A percentile compares a stretch with the other conserved stretches of the same genome.
phyloP scores from a whole-genome alignment of 805 yeast genomes.

The Hanseniaspora clermontiae region DNA sequence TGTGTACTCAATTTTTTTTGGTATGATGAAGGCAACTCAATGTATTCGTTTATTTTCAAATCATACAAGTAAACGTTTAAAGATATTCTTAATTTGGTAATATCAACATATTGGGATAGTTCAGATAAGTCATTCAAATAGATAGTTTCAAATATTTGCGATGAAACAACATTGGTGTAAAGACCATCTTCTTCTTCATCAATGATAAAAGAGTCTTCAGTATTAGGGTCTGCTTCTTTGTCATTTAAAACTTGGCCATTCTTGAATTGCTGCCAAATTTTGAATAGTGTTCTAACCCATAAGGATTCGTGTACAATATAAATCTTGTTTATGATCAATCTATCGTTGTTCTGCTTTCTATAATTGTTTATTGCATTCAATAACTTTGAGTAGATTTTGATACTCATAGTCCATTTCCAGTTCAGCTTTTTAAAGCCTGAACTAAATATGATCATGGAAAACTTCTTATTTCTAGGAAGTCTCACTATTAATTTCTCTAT shows the following conservation, averaged over 20 bases:
- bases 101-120: constrained; percentile 51
- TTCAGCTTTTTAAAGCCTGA: constrained; percentile 54
- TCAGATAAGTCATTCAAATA: constrained; percentile 42
- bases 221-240: background rate
- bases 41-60: constrained; percentile 37
- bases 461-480: constrained; percentile 47
- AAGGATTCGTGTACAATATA: constrained; percentile 84
- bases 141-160: constrained; percentile 19
- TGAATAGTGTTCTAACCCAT: constrained; percentile 68
- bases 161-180: background rate
- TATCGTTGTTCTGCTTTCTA: constrained; percentile 6
- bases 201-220: constrained; percentile 3
- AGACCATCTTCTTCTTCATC: background rate
- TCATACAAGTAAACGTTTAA: constrained; percentile 63
- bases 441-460: constrained; percentile 62
- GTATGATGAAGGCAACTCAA: constrained; percentile 36
- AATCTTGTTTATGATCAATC: constrained; percentile 37
- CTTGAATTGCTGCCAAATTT: constrained; percentile 52
- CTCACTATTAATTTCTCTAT: constrained; percentile 42
- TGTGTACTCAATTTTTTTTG: constrained; percentile 17
- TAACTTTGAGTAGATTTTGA: constrained; percentile 44
- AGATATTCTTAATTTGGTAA: constrained; percentile 63
- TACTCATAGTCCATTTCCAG: constrained; percentile 57
- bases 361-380: constrained; percentile 43
- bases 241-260: constrained; percentile 34